phyloP scores from a whole-genome alignment of 257 asterid species.

The Thymus quinquecostatus region DNA sequence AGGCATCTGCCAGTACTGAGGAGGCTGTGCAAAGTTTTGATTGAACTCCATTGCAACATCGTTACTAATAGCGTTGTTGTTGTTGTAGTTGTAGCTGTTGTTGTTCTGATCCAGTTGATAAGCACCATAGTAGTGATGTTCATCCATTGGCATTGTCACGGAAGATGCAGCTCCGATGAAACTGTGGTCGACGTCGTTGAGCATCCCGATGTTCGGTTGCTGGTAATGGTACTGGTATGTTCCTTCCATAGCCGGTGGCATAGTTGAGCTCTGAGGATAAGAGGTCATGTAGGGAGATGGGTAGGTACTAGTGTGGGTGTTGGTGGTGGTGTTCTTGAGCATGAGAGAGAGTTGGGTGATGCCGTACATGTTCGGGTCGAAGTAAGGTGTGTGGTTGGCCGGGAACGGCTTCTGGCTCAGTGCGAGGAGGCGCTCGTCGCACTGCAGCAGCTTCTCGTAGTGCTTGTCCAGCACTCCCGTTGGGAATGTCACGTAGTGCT shows the following conservation, averaged over 20 bases:
- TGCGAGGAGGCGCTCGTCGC: constrained; percentile 36
- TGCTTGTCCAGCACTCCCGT: constrained; percentile 57
- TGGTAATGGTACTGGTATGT: neutral
- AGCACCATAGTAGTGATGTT: neutral
- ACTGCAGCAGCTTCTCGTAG: constrained; percentile 54
- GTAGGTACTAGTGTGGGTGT: neutral
- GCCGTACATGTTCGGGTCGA: constrained; percentile 35
- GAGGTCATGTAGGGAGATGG: too few relatives aligned
- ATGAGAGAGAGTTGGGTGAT: constrained; percentile 27
- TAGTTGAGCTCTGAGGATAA: constrained; percentile 26
- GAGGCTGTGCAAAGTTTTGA: neutral
- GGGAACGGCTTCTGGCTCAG: constrained; percentile 59
- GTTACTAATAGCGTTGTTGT: too few relatives aligned
- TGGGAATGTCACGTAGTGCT: constrained; percentile 52
- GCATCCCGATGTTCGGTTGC: neutral
- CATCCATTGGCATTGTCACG: neutral
- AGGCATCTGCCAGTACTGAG: neutral
- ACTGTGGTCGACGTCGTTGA: too few relatives aligned
- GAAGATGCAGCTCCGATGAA: neutral
- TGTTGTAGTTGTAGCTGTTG: too few relatives aligned
- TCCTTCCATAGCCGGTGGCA: neutral
- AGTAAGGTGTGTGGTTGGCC: constrained; percentile 38
- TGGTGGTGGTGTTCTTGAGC: constrained; percentile 15
- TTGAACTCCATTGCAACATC: neutral
- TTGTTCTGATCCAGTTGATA: neutral